phyloP scores from a whole-genome alignment of 768 basidiomycete species.

The Trametes maxima region DNA sequence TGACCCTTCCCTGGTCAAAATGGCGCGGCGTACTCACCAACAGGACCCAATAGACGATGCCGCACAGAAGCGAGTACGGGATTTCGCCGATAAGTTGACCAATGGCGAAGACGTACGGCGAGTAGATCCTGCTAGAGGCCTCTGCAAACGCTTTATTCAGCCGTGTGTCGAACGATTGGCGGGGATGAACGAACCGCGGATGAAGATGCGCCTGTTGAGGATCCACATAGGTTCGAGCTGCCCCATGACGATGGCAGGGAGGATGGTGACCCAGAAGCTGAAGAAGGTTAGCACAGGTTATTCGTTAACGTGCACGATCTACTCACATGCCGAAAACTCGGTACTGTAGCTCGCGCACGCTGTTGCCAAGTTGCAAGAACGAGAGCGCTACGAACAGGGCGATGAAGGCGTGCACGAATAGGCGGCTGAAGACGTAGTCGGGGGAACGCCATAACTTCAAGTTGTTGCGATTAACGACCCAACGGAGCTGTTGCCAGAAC shows the following conservation, averaged over 20 bases:
- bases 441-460: constrained; percentile 80
- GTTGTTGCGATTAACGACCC: constrained; percentile 68
- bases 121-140: constrained; percentile 84
- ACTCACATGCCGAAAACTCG: constrained; percentile 77
- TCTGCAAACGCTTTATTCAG: constrained; percentile 42
- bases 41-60: constrained; percentile 71
- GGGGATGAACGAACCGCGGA: constrained; percentile 25
- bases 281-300: background rate
- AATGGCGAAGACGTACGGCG: constrained; percentile 81
- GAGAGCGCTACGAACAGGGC: constrained; percentile 75
- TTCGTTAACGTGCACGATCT: background rate
- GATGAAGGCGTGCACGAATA: constrained; percentile 74
- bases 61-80: constrained; percentile 74
- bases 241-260: constrained; percentile 76
- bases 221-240: constrained; percentile 88
- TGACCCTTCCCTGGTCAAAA: background rate
- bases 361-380: constrained; percentile 73
- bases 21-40: constrained; percentile 47
- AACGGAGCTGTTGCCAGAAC: constrained; percentile 71
- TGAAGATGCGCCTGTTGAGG: constrained; percentile 56
- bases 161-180: background rate
- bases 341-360: constrained; percentile 71
- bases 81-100: constrained; percentile 82
- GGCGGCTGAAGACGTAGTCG: constrained; percentile 81
- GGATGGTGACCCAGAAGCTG: constrained; percentile 67